Evolutionary conservation across 2,329 filamentous ascomycete species (phyloP).

Genomic region (Neonectria punicea): DNA sequence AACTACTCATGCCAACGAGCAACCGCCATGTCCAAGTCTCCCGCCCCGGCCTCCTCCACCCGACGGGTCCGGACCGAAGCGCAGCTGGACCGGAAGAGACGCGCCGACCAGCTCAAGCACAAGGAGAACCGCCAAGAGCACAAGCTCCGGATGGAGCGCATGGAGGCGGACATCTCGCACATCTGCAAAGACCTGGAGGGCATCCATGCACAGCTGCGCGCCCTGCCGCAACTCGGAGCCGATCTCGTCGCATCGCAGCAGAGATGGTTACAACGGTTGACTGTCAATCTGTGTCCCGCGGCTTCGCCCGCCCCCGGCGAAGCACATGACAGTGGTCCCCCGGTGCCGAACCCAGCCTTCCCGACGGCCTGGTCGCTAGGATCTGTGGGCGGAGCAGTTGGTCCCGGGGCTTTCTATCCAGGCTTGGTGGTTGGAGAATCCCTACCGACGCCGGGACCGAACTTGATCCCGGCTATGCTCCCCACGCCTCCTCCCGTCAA

Average conservation of each 20-base stretch:
- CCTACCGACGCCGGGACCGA: conserved; percentile 14
- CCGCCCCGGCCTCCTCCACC: conserved; percentile 29
- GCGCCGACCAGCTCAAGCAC: conserved; percentile 41
- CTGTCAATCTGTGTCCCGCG: conserved; percentile 2
- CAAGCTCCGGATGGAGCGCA: conserved; percentile 40
- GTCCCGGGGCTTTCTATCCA: not conserved
- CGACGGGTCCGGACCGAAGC: conserved; percentile 38
- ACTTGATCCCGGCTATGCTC: conserved; percentile 22
- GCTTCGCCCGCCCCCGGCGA: conserved; percentile 23
- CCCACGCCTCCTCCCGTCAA: conserved; percentile 32
- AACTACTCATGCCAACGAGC: not conserved
- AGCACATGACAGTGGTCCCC: conserved; percentile 17
- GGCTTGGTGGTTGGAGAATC: conserved; percentile 13
- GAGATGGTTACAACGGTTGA: conserved; percentile 19
- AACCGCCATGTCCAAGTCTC: conserved; percentile 28
- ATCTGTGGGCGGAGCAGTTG: conserved; percentile 1
- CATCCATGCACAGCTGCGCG: conserved; percentile 32
- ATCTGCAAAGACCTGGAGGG: conserved; percentile 37
- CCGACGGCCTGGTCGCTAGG: conserved; percentile 16
- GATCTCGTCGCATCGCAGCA: conserved; percentile 26
- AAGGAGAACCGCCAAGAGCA: conserved; percentile 40
- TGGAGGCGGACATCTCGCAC: conserved; percentile 39
- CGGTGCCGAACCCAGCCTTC: conserved; percentile 14
- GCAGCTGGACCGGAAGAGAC: conserved; percentile 42
- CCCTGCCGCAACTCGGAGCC: conserved; percentile 21